Conservation (phyloP, 805 yeast genomes). For the Monosporozyma unispora region DNA sequence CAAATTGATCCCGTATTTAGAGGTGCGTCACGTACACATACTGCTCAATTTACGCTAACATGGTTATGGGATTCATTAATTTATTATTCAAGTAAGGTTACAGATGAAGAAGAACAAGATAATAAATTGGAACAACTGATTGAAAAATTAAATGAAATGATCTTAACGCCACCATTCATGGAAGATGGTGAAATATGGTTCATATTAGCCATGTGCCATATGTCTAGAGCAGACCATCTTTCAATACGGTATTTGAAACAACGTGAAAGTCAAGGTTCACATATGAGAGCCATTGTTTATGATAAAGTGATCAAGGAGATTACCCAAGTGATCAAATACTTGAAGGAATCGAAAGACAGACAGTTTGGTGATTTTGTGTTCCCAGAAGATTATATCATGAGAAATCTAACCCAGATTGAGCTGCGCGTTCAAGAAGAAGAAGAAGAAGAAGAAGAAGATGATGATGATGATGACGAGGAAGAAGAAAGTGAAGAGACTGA, state of each 20-base stretch:
- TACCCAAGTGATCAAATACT: neutral
- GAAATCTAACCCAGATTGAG: conserved; percentile 19
- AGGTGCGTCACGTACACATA: conserved; percentile 24
- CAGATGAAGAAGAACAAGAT: conserved; percentile 1
- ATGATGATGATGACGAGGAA: too few species aligned
- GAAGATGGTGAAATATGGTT: conserved; percentile 29
- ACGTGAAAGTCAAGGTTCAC: neutral
- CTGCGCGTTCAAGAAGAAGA: conserved; percentile 9
- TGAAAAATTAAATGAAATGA: conserved; percentile 23
- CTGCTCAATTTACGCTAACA: conserved; percentile 22
- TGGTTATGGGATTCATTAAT: conserved; percentile 24
- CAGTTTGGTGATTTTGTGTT: conserved; percentile 12
- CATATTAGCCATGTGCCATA: conserved; percentile 21
- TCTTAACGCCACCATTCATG: conserved; percentile 27
- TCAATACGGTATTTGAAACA: conserved; percentile 9
- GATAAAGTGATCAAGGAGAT: neutral
- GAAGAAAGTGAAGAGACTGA: neutral
- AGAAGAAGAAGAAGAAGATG: neutral
- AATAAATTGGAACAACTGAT: conserved; percentile 12
- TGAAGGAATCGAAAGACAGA: conserved; percentile 4
- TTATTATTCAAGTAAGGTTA: conserved; percentile 3
- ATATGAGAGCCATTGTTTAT: neutral
- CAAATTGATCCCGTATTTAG: conserved; percentile 26
- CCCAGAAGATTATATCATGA: conserved; percentile 16
- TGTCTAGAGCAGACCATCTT: conserved; percentile 20